phyloP scores from a whole-genome alignment of 148 eudicot genomes.

The Chenopodium berlandieri region DNA sequence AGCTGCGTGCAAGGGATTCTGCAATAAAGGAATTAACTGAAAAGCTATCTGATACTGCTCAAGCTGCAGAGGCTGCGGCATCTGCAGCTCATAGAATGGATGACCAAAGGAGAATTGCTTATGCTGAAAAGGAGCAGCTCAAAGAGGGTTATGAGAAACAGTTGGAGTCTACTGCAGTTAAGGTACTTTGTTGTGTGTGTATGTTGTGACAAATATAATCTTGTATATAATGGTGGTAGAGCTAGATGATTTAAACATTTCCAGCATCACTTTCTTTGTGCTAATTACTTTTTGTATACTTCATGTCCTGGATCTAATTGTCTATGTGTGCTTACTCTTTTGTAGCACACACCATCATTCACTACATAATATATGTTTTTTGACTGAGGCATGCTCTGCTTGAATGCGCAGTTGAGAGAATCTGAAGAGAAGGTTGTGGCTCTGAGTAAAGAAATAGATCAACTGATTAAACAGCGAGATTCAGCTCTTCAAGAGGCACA shows the following conservation, averaged over 20 bases:
- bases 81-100: conserved; percentile 97
- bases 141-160: conserved; percentile 60
- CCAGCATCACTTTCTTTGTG: not conserved
- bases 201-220: not conserved
- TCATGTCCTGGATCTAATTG: not conserved
- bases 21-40: conserved; percentile 83
- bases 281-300: not conserved
- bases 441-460: conserved; percentile 58
- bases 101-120: conserved; percentile 80
- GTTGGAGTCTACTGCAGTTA: conserved; percentile 42
- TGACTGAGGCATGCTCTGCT: conserved; percentile 14
- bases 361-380: not conserved
- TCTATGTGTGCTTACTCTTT: not conserved
- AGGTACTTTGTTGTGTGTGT: conserved; percentile 45
- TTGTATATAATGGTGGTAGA: not conserved
- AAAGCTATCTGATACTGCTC: conserved; percentile 89
- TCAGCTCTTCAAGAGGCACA: conserved; percentile 82
- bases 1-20: conserved; percentile 87
- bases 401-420: conserved; percentile 55
- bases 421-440: conserved; percentile 53
- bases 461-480: conserved; percentile 62
- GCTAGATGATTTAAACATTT: conserved; percentile 5
- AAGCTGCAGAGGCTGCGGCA: conserved; percentile 94
- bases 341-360: not conserved
- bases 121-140: conserved; percentile 67